Conservation (phyloP, 83 land plant species). For the Larix sibirica region DNA sequence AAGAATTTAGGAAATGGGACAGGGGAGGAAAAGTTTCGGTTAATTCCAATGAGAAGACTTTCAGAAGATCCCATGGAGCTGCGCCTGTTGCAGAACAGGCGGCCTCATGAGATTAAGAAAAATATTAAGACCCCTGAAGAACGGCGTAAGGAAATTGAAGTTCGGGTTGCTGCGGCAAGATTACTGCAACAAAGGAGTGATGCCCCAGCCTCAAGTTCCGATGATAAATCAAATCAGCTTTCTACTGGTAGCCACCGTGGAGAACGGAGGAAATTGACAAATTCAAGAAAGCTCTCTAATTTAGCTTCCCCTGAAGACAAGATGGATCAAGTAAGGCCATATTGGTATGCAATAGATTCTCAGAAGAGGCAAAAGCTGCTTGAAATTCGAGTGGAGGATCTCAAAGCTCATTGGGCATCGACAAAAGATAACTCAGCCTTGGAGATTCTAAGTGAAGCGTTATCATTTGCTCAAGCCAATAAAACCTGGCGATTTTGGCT, state of each 20-base stretch:
- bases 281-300: slow-evolving; percentile 29
- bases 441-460: slow-evolving; percentile 60
- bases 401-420: slow-evolving; percentile 26
- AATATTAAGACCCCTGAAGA: slow-evolving; percentile 85
- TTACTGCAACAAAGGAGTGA: slow-evolving; percentile 72
- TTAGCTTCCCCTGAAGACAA: slow-evolving; percentile 39
- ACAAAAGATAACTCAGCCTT: slow-evolving; percentile 30
- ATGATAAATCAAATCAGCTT: slow-evolving; percentile 16
- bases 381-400: slow-evolving; percentile 25
- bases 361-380: slow-evolving; percentile 45
- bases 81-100: slow-evolving; percentile 52
- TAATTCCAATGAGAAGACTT: slow-evolving; percentile 72
- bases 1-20: slow-evolving; percentile 63
- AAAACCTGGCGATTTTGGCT: slow-evolving; percentile 82
- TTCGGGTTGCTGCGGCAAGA: slow-evolving; percentile 86
- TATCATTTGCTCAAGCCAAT: slow-evolving; percentile 50
- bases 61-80: slow-evolving; percentile 84
- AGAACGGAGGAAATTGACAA: slow-evolving; percentile 47
- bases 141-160: slow-evolving; percentile 86
- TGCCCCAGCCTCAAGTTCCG: slow-evolving; percentile 25
- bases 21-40: slow-evolving; percentile 74
- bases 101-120: slow-evolving; percentile 92
- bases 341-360: slow-evolving; percentile 49
- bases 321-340: slow-evolving; percentile 51
- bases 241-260: slow-evolving; percentile 14